Conservation (phyloP, 345 rosid genomes). For the Eutrema heterophyllum region DNA sequence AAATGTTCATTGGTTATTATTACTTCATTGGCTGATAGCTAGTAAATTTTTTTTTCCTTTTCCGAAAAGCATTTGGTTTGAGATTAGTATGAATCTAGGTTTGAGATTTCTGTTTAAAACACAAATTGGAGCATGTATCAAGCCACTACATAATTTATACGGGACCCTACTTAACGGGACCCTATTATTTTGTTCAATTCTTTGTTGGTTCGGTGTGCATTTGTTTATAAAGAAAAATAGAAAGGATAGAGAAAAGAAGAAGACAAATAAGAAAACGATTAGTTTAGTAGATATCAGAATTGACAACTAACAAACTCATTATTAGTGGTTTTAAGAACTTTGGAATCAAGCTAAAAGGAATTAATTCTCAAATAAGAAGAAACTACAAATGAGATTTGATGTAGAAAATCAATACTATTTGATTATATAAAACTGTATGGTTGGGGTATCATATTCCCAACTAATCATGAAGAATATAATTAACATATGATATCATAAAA, state of each 20-base stretch:
- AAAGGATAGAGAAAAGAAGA: slow-evolving; percentile 4
- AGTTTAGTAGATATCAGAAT: slow-evolving; percentile 21
- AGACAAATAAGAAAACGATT: slow-evolving; percentile 27
- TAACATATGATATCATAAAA: slow-evolving; percentile 13
- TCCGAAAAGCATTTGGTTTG: not conserved
- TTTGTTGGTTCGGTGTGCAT: not conserved
- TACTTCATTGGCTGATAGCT: not conserved
- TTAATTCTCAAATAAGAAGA: slow-evolving; percentile 2
- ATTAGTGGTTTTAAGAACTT: slow-evolving; percentile 27
- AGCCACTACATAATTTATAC: not conserved
- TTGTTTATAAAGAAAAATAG: not conserved
- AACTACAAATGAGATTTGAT: slow-evolving; percentile 14
- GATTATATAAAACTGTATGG: slow-evolving; percentile 14
- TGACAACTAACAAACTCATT: slow-evolving; percentile 27
- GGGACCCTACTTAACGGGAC: not conserved
- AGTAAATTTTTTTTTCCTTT: not conserved
- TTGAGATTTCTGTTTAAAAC: not conserved
- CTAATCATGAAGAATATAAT: slow-evolving; percentile 26
- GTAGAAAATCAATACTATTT: not conserved
- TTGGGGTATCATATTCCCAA: slow-evolving; percentile 34
- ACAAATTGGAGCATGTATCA: not conserved
- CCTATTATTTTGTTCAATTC: not conserved
- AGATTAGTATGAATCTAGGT: not conserved
- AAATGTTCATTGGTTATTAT: not conserved
- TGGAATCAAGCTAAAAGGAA: slow-evolving; percentile 30